Percentiles rank a stretch among this genome's conserved stretches.
These are phyloP conservation scores for Coemansia sp. DNA, from an alignment of 192 early-diverging fungal genomes.

Conservation along the genomic window DNA sequence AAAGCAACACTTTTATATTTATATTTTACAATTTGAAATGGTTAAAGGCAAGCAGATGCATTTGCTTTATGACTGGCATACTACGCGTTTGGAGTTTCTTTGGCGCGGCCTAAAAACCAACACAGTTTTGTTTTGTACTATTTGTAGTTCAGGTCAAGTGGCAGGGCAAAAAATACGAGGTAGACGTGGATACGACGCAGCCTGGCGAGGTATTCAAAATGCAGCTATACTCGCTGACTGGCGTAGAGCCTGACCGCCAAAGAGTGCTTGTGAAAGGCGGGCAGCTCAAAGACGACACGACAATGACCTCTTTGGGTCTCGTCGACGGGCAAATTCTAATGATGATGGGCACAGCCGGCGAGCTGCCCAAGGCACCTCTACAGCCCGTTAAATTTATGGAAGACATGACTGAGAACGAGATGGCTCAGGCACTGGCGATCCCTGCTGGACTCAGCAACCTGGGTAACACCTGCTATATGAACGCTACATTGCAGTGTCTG, in stretches of 20 bases:
- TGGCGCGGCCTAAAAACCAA: neutral
- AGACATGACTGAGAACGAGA: slow-evolving; percentile 88
- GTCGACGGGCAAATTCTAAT: slow-evolving; percentile 70
- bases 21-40: slow-evolving; percentile 14
- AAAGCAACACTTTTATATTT: neutral
- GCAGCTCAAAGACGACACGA: slow-evolving; percentile 86
- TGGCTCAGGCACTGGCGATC: slow-evolving; percentile 87
- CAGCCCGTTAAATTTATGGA: slow-evolving; percentile 81
- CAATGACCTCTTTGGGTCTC: slow-evolving; percentile 71
- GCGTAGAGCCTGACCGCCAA: slow-evolving; percentile 91
- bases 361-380: slow-evolving; percentile 83
- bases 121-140: neutral
- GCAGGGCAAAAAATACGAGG: slow-evolving; percentile 84
- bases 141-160: slow-evolving; percentile 84
- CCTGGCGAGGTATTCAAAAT: slow-evolving; percentile 77
- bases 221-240: slow-evolving; percentile 88
- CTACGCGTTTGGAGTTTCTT: neutral
- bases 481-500: slow-evolving; percentile 93
- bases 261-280: slow-evolving; percentile 95
- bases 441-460: slow-evolving; percentile 91
- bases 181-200: slow-evolving; percentile 76
- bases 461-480: slow-evolving; percentile 93
- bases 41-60: slow-evolving; percentile 29
- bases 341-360: slow-evolving; percentile 98
- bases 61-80: neutral